Percentiles rank a stretch among this genome's conserved stretches.
These are phyloP conservation scores for Stereum hirsutum DNA, from an alignment of 1,284 basidiomycete genomes.

Conservation along the genomic window DNA sequence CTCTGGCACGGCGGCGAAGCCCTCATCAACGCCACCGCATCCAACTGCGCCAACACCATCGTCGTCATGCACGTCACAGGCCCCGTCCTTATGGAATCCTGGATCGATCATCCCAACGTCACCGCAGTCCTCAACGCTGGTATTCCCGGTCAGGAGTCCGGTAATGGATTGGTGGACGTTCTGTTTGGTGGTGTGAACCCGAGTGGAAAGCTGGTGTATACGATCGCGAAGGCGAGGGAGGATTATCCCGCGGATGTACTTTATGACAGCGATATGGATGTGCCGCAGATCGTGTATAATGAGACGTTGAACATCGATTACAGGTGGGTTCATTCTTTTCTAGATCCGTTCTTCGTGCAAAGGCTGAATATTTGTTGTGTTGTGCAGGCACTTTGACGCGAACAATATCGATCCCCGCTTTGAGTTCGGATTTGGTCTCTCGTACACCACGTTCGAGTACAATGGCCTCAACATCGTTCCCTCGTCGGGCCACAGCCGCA, in stretches of 20 bases:
- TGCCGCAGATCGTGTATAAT: slow-evolving; percentile 2
- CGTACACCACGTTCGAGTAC: slow-evolving; percentile 43
- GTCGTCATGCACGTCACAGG: slow-evolving; percentile 45
- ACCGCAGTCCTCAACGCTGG: slow-evolving; percentile 35
- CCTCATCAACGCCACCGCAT: slow-evolving; percentile 17
- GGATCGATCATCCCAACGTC: slow-evolving; percentile 36
- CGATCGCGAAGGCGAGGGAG: slow-evolving; percentile 37
- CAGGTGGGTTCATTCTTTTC: slow-evolving; percentile 32
- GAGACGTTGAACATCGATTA: slow-evolving; percentile 45
- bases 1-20: slow-evolving; percentile 17
- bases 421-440: slow-evolving; percentile 55
- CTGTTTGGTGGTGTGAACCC: slow-evolving; percentile 43
- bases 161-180: slow-evolving; percentile 45
- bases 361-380: neutral
- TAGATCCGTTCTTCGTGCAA: neutral
- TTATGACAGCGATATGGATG: slow-evolving; percentile 1
- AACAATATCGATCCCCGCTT: slow-evolving; percentile 45
- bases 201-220: slow-evolving; percentile 45
- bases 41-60: slow-evolving; percentile 32
- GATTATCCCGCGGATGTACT: slow-evolving; percentile 40
- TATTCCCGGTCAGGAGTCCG: slow-evolving; percentile 53
- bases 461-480: slow-evolving; percentile 19
- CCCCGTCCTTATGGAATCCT: slow-evolving; percentile 32
- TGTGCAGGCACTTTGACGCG: slow-evolving; percentile 7
- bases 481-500: slow-evolving; percentile 6